phyloP scores from a whole-genome alignment of 2,329 filamentous ascomycete genomes.

The Colletotrichum sp. region DNA sequence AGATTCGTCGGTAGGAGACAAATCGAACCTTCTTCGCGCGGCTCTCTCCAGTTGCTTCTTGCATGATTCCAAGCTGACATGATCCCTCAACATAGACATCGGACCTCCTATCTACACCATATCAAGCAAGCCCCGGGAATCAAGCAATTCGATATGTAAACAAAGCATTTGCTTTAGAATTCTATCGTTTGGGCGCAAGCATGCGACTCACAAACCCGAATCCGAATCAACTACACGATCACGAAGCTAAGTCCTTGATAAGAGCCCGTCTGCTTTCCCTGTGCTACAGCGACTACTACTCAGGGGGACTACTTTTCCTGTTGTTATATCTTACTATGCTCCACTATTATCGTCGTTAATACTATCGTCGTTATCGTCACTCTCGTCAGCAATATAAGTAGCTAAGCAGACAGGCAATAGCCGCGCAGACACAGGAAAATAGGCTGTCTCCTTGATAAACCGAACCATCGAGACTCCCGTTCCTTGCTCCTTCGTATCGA shows the following conservation, averaged over 20 bases:
- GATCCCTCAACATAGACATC: background rate
- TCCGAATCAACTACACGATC: background rate
- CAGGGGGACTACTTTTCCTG: background rate
- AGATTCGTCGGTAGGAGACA: background rate
- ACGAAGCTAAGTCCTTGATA: background rate
- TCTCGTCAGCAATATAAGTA: background rate
- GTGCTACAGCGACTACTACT: background rate
- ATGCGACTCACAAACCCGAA: background rate
- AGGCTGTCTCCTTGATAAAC: background rate
- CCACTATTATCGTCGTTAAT: rapidly evolving
- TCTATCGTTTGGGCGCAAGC: rapidly evolving
- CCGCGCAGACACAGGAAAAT: background rate
- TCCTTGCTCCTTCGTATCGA: background rate
- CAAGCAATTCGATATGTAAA: background rate
- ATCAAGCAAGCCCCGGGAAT: background rate
- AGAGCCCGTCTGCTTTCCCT: background rate
- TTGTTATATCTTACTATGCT: background rate
- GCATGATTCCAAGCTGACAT: background rate
- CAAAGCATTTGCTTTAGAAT: background rate
- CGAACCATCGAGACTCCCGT: background rate
- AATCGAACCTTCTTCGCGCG: background rate
- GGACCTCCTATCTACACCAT: background rate
- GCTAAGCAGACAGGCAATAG: background rate
- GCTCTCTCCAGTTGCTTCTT: background rate
- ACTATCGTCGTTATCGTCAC: background rate